These are phyloP conservation scores for Yamadazyma dendronema DNA, from an alignment of 1,139 yeast genomes.

Conservation along the genomic window DNA sequence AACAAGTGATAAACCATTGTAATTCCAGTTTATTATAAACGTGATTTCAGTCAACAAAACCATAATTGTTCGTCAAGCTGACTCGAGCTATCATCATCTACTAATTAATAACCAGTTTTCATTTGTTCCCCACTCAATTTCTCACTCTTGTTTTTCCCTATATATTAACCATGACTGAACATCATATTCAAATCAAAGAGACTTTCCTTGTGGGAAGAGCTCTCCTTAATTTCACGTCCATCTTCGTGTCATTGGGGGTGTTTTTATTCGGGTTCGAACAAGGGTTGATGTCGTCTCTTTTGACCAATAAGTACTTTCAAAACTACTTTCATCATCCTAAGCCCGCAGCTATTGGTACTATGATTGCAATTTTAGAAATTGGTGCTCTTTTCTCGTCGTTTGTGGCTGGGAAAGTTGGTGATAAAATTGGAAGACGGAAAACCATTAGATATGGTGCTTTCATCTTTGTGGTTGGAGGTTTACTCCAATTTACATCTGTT, in stretches of 20 bases:
- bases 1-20: too few species aligned
- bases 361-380: conserved; percentile 55
- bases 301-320: conserved; percentile 71
- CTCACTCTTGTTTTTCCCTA: not conserved
- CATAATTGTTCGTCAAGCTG: too few species aligned
- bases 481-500: conserved; percentile 59
- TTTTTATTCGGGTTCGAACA: conserved; percentile 64
- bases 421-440: conserved; percentile 73
- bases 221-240: conserved; percentile 53
- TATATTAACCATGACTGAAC: conserved; percentile 14
- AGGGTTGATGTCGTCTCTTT: conserved; percentile 58
- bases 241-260: conserved; percentile 60
- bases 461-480: conserved; percentile 79
- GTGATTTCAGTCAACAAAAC: too few species aligned
- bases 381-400: conserved; percentile 84
- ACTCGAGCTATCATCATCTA: too few species aligned
- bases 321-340: conserved; percentile 66
- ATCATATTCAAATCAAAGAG: conserved; percentile 37
- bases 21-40: too few species aligned
- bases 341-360: conserved; percentile 49
- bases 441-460: conserved; percentile 82
- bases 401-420: conserved; percentile 74
- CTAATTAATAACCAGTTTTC: too few species aligned
- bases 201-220: conserved; percentile 51
- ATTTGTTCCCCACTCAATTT: not conserved